These are phyloP conservation scores for Blastobotrys muscicola DNA, from an alignment of 805 yeast species.

Conservation along the genomic window DNA sequence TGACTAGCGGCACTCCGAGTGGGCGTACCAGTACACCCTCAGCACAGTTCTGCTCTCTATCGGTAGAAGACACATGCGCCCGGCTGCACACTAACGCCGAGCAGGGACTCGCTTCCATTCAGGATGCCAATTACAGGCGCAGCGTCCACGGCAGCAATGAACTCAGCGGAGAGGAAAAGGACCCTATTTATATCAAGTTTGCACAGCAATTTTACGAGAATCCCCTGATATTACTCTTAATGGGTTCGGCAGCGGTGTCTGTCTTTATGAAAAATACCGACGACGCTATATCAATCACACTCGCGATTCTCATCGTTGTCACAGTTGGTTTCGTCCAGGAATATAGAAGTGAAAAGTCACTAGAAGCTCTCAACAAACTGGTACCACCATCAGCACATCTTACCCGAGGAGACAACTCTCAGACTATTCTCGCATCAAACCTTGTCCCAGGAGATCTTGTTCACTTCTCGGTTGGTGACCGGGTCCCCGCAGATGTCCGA, in stretches of 20 bases:
- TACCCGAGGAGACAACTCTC: slow-evolving; percentile 69
- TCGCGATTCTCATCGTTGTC: slow-evolving; percentile 88
- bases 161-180: slow-evolving; percentile 66
- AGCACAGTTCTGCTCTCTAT: slow-evolving; percentile 47
- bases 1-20: neutral
- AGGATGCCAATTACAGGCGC: slow-evolving; percentile 65
- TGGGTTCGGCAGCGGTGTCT: slow-evolving; percentile 81
- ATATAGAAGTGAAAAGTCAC: slow-evolving; percentile 86
- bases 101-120: slow-evolving; percentile 56
- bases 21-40: slow-evolving; percentile 40
- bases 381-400: slow-evolving; percentile 97
- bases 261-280: slow-evolving; percentile 93
- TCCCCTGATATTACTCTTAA: slow-evolving; percentile 77
- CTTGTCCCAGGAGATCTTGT: slow-evolving; percentile 96
- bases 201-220: slow-evolving; percentile 76
- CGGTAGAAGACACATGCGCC: slow-evolving; percentile 55
- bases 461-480: slow-evolving; percentile 82
- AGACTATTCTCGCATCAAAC: slow-evolving; percentile 73
- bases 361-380: slow-evolving; percentile 83
- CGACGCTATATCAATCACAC: slow-evolving; percentile 88
- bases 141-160: slow-evolving; percentile 76
- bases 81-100: slow-evolving; percentile 52
- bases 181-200: slow-evolving; percentile 60
- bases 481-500: slow-evolving; percentile 93
- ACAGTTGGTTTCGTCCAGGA: slow-evolving; percentile 97